Evolutionary conservation across 2,329 filamentous ascomycete species (phyloP).

Genomic region (Ophiostoma piceae): DNA sequence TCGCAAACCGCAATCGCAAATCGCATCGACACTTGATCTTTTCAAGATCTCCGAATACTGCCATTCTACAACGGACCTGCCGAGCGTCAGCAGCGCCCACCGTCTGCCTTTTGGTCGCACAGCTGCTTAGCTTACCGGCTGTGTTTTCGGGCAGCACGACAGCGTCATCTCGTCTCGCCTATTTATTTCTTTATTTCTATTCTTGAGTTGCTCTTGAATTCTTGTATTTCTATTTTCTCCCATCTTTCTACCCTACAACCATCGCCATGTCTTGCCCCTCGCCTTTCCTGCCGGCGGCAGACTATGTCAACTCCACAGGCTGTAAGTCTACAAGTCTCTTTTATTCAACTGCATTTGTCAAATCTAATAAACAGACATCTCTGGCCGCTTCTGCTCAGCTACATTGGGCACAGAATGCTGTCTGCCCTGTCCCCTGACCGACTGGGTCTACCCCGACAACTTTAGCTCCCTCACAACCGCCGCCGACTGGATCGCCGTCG

Average conservation of each 20-base stretch:
- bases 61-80: background rate
- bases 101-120: background rate
- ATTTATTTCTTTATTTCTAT: background rate
- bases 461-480: conserved; percentile 56
- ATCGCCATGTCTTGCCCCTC: conserved; percentile 23
- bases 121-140: background rate
- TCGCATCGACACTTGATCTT: background rate
- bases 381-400: conserved; percentile 50
- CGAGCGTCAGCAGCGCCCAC: conserved; percentile 1
- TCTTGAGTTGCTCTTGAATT: background rate
- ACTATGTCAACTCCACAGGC: conserved; percentile 25
- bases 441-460: conserved; percentile 64
- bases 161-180: background rate
- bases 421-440: conserved; percentile 79
- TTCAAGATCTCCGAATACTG: background rate
- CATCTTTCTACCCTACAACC: background rate
- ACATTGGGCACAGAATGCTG: conserved; percentile 62
- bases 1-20: background rate
- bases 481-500: conserved; percentile 80
- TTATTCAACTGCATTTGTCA: too few species aligned
- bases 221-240: background rate
- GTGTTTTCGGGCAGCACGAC: conserved; percentile 9
- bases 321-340: conserved; percentile 23
- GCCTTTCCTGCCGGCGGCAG: conserved; percentile 22
- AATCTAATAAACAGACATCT: conserved; percentile 31